Evolutionary conservation across 164 flowering plant genomes (phyloP).

Genomic region (Protea cynaroides): DNA sequence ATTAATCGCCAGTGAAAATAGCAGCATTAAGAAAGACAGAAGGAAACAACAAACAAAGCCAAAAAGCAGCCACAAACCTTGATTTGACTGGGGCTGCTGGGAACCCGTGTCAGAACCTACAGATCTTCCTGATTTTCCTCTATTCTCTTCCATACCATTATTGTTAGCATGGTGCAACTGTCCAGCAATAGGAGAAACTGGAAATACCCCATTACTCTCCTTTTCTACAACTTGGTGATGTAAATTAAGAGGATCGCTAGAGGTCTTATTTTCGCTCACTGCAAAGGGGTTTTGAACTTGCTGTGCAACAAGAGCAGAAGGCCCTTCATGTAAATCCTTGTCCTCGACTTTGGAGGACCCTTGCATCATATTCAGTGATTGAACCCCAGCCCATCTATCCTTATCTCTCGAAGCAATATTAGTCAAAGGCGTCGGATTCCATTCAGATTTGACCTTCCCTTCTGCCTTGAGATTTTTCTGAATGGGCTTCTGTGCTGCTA

Average conservation of each 20-base stretch:
- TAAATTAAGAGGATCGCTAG: not conserved
- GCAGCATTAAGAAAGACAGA: not conserved
- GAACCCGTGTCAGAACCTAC: constrained; percentile 1
- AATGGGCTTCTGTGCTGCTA: constrained; percentile 16
- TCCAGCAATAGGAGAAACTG: constrained; percentile 7
- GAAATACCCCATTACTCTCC: constrained; percentile 8
- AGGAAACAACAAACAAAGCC: not conserved
- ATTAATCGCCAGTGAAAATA: too few species aligned
- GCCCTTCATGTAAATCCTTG: constrained; percentile 10
- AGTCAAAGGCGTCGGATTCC: not conserved
- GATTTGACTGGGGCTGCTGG: constrained; percentile 2
- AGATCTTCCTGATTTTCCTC: constrained; percentile 4
- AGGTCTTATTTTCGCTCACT: constrained; percentile 3
- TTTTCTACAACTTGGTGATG: constrained; percentile 1
- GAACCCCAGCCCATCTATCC: constrained; percentile 4
- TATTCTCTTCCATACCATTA: constrained; percentile 3
- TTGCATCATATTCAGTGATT: constrained; percentile 2
- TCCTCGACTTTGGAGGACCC: constrained; percentile 4
- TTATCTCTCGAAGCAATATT: constrained; percentile 5
- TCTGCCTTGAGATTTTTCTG: not conserved
- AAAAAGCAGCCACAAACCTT: constrained; percentile 9
- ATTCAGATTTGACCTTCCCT: constrained; percentile 2
- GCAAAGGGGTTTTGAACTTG: constrained; percentile 5
- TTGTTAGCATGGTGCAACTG: constrained; percentile 4
- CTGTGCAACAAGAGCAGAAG: not conserved